Percentiles rank a stretch among this genome's conserved stretches.
Evolutionary conservation across 148 eudicot genomes (phyloP).

Genomic region (Arctostaphylos glauca): DNA sequence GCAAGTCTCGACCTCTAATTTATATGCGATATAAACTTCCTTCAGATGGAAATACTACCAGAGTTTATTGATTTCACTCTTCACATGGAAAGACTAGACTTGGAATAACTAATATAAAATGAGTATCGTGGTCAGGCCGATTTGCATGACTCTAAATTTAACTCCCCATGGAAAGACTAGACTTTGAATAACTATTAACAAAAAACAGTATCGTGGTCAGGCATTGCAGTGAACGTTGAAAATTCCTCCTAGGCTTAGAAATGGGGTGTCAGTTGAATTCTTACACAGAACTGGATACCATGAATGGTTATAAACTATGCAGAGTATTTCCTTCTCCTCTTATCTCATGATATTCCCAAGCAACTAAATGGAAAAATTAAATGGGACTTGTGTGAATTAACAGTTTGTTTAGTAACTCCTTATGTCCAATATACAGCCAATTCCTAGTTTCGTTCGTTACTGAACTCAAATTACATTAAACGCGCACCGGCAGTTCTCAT

Average conservation of each 20-base stretch:
- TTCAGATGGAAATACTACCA: neutral
- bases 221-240: neutral
- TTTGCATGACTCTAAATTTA: too few relatives aligned
- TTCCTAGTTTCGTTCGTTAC: slow-evolving; percentile 2
- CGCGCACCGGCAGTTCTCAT: neutral
- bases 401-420: neutral
- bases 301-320: neutral
- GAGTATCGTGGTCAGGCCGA: neutral
- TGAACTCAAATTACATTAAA: neutral
- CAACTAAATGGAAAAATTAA: neutral
- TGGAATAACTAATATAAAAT: neutral
- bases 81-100: neutral
- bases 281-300: neutral
- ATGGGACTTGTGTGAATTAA: neutral
- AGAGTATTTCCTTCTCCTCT: neutral
- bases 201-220: neutral
- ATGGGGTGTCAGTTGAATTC: neutral
- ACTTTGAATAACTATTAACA: neutral
- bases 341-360: neutral
- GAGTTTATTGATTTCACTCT: too few relatives aligned
- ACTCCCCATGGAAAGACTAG: neutral
- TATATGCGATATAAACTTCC: neutral
- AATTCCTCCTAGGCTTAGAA: neutral
- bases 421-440: neutral
- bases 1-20: neutral